Percentiles rank a stretch among this genome's conserved stretches.
These are phyloP conservation scores for Physaria fendleri DNA, from an alignment of 345 rosid genomes.

Conservation along the genomic window DNA sequence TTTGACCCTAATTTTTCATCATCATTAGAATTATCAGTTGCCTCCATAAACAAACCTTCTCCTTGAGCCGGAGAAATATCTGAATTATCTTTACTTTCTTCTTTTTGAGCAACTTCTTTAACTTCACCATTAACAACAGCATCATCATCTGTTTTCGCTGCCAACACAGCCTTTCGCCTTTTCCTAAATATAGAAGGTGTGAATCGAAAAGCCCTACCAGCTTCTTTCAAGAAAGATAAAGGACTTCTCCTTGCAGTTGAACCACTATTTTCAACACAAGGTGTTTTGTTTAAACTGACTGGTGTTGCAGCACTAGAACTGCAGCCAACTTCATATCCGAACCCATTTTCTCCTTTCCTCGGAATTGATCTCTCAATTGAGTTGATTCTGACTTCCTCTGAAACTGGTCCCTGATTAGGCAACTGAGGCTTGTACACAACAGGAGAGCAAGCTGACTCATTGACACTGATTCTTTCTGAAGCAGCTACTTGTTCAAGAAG, in stretches of 20 bases:
- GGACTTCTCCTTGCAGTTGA: conserved; percentile 46
- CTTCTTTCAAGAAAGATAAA: conserved; percentile 65
- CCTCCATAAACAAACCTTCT: conserved; percentile 28
- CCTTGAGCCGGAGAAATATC: conserved; percentile 24
- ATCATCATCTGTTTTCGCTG: conserved; percentile 26
- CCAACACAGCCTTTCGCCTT: conserved; percentile 38
- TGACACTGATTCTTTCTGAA: conserved; percentile 34
- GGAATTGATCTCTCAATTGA: too few relatives aligned
- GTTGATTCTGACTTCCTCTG: conserved; percentile 31
- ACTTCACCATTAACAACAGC: conserved; percentile 3
- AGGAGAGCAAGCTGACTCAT: conserved; percentile 48
- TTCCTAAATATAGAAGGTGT: conserved; percentile 88
- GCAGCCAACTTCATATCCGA: too few relatives aligned
- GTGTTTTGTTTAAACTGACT: too few relatives aligned
- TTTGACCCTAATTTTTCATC: conserved; percentile 20
- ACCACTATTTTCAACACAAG: conserved; percentile 45
- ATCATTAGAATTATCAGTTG: conserved; percentile 31
- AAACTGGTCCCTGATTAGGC: conserved; percentile 19
- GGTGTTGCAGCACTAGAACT: conserved; percentile 50
- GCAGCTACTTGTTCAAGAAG: conserved; percentile 39
- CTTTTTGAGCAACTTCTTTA: conserved; percentile 25
- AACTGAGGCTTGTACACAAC: conserved; percentile 37
- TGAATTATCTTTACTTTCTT: conserved; percentile 27
- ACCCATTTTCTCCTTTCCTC: too few relatives aligned
- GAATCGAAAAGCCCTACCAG: conserved; percentile 71